Base-by-base conservation (phyloP, 1,284 basidiomycete species). In the Trametes versicolor region DNA sequence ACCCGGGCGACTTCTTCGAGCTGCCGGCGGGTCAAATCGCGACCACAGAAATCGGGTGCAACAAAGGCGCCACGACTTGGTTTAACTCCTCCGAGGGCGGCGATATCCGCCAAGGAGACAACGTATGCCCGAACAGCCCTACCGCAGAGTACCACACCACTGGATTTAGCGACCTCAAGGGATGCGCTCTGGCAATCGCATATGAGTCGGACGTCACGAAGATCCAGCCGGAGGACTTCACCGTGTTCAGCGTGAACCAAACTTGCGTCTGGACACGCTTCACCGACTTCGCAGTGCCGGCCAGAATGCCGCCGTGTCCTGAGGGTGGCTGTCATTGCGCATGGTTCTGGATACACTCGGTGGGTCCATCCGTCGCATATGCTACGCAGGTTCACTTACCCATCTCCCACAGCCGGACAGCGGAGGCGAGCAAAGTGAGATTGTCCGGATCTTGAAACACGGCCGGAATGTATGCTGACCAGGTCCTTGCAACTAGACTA, bases 341-440 rank as follows among this genome's bases (percentile, higher is more conserved):
- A 6, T 94, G 87, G 81, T 88, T 88, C 72, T 94, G 92, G 91
- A 85, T 90, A 25, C 90, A 91, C 73, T 81, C 81, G 1, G 80
- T 82, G 64, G 27, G 82, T 76, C 2, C 10, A 2, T 8, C 9
- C 21, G 25, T n/a, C 36, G 21, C 39, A 8, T 19, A 4, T 12
- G 27, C 2, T 10, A 12, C 39, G 12, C 21, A 13, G 2, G 9
- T 5, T 5, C n/a, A 23, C 13, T 21, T 23, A n/a, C 12, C 21
- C 49, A 29, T 41, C 9, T 25, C n/a, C 10, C n/a, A 23, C 51
- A 79, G 76, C 62, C 77, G 8, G 78, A 84, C 61, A 79, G 79
- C 29, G 84, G 84, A 32, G 69, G 77, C 8, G 80, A 82, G 71
- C 83, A 86, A 70, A 84, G 84, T 85, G 50, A 15, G 81, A 68